A percentile compares a stretch with the other conserved stretches of the same genome.
Conservation (phyloP, 2,329 filamentous ascomycete genomes). For the Neofusicoccum parvum region DNA sequence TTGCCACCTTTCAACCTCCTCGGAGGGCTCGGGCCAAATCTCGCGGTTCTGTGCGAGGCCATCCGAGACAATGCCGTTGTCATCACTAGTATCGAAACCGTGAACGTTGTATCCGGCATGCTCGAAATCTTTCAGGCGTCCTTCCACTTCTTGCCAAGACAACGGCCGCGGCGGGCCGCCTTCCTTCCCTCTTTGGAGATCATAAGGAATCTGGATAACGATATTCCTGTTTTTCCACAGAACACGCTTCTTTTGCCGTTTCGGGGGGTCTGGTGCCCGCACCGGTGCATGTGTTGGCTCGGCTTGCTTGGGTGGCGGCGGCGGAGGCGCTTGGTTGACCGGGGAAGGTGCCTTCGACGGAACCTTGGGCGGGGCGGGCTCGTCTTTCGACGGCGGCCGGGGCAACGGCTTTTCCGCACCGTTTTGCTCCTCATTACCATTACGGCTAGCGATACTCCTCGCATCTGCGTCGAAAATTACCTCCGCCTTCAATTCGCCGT, state of each 20-base stretch:
- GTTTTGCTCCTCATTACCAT: background rate
- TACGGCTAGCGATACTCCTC: conserved; percentile 13
- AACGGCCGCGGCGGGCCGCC: conserved; percentile 47
- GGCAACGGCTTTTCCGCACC: background rate
- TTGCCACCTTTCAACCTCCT: conserved; percentile 43
- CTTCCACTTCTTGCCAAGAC: conserved; percentile 56
- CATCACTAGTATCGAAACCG: conserved; percentile 66
- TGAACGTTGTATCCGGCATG: conserved; percentile 68
- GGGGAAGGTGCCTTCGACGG: conserved; percentile 23
- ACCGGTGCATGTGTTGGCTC: too few species aligned
- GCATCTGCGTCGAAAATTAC: conserved; percentile 15
- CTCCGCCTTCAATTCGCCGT: conserved; percentile 9
- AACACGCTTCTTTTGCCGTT: conserved; percentile 43
- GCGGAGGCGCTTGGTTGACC: conserved; percentile 23
- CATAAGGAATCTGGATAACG: conserved; percentile 47
- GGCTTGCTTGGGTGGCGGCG: conserved; percentile 27
- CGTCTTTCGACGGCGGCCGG: conserved; percentile 8
- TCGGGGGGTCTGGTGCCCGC: background rate
- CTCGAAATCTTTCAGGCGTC: conserved; percentile 68
- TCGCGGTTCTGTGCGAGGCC: conserved; percentile 61
- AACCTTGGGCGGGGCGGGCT: conserved; percentile 32
- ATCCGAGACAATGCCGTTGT: conserved; percentile 26
- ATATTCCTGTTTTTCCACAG: conserved; percentile 50
- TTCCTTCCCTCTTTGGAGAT: conserved; percentile 44
- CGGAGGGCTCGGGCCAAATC: conserved; percentile 61